Conservation (phyloP, 1,139 yeast species). For the Kurtzmaniella quercitrusa region DNA sequence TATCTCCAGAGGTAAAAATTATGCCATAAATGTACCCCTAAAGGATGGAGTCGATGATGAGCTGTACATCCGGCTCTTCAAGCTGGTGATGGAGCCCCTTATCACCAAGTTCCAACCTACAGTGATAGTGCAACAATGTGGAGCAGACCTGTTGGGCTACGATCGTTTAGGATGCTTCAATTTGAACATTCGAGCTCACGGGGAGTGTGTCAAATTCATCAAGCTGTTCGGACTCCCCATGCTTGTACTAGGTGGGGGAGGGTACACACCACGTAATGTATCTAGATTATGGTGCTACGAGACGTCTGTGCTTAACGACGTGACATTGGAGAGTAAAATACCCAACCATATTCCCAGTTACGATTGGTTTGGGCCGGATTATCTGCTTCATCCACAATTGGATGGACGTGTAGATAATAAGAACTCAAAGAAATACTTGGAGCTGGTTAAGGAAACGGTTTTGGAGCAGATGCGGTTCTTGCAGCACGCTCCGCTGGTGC, state of each 20-base stretch:
- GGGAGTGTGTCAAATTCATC: constrained; percentile 87
- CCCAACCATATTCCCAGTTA: constrained; percentile 81
- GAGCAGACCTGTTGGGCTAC: constrained; percentile 93
- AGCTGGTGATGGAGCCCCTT: constrained; percentile 83
- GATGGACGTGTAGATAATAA: constrained; percentile 88
- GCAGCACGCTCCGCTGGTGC: constrained; percentile 92
- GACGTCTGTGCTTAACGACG: constrained; percentile 81
- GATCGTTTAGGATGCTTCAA: constrained; percentile 94
- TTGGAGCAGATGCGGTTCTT: constrained; percentile 78
- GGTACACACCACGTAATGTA: constrained; percentile 94
- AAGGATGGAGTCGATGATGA: constrained; percentile 96
- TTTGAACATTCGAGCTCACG: constrained; percentile 86
- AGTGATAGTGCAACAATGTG: constrained; percentile 92
- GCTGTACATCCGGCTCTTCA: constrained; percentile 71
- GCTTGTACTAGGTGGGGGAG: constrained; percentile 95
- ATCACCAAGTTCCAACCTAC: constrained; percentile 83
- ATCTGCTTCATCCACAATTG: constrained; percentile 80
- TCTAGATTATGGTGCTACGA: constrained; percentile 94
- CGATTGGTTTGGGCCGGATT: constrained; percentile 91
- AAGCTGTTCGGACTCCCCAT: constrained; percentile 84
- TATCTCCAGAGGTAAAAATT: constrained; percentile 80
- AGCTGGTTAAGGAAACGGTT: constrained; percentile 69
- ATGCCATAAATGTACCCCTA: constrained; percentile 87
- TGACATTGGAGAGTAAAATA: constrained; percentile 65
- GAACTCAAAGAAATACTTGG: constrained; percentile 79